Conservation (phyloP, 2,329 filamentous ascomycete species). For the Colletotrichum sp. region DNA sequence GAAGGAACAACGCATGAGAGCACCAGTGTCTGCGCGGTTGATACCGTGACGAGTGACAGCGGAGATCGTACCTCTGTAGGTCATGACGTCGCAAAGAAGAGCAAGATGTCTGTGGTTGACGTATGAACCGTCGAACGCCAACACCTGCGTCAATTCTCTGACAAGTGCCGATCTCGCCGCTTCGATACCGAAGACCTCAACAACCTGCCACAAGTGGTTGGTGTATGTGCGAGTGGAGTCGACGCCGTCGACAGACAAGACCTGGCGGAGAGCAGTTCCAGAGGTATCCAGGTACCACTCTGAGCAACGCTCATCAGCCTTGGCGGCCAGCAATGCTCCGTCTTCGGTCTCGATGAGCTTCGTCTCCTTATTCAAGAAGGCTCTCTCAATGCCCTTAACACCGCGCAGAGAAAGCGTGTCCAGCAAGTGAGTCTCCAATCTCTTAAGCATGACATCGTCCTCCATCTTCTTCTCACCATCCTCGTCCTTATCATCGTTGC, state of each 20-base stretch:
- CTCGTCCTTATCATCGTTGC: constrained; percentile 76
- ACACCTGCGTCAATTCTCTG: constrained; percentile 86
- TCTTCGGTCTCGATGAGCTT: constrained; percentile 71
- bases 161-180: constrained; percentile 87
- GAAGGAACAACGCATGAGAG: constrained; percentile 98
- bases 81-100: constrained; percentile 97
- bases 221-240: constrained; percentile 87
- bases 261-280: constrained; percentile 84
- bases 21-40: constrained; percentile 96
- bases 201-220: constrained; percentile 94
- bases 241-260: constrained; percentile 86
- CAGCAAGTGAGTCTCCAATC: constrained; percentile 88
- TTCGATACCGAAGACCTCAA: constrained; percentile 96
- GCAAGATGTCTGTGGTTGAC: constrained; percentile 98
- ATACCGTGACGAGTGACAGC: constrained; percentile 98
- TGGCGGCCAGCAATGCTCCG: constrained; percentile 76
- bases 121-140: constrained; percentile 98
- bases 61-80: constrained; percentile 89
- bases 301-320: constrained; percentile 76
- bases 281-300: constrained; percentile 98
- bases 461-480: constrained; percentile 68
- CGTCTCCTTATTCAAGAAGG: constrained; percentile 87
- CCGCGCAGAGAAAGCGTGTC: constrained; percentile 91
- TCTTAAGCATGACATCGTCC: constrained; percentile 92
- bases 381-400: constrained; percentile 85